Evolutionary conservation across 2,329 filamentous ascomycete genomes (phyloP).

Genomic region (Nannizziopsis barbatae): DNA sequence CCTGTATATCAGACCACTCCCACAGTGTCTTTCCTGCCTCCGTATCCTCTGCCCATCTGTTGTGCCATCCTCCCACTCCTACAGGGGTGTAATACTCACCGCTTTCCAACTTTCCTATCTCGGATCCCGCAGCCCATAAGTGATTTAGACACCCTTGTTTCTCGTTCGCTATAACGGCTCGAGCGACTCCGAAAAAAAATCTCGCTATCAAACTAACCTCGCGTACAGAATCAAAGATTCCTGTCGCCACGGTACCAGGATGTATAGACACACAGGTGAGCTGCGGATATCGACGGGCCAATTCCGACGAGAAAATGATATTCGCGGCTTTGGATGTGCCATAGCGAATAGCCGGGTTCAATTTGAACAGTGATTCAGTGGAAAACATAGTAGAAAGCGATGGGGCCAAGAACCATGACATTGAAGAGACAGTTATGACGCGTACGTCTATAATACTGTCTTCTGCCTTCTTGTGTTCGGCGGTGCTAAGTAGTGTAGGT

Average conservation of each 20-base stretch:
- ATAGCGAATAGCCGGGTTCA: conserved; percentile 39
- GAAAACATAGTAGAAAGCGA: conserved; percentile 29
- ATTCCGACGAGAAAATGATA: conserved; percentile 37
- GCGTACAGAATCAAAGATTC: conserved; percentile 28
- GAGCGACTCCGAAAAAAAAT: conserved; percentile 14
- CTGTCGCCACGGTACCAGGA: conserved; percentile 38
- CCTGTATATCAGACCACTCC: conserved; percentile 35
- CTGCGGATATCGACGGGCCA: conserved; percentile 33
- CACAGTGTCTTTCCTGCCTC: conserved; percentile 29
- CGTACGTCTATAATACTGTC: conserved; percentile 22
- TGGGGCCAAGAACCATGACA: conserved; percentile 28
- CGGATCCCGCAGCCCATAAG: conserved; percentile 31
- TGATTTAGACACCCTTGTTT: conserved; percentile 32
- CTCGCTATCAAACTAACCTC: conserved; percentile 19
- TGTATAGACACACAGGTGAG: conserved; percentile 40
- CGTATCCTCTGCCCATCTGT: conserved; percentile 23
- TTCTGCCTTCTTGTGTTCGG: conserved; percentile 15
- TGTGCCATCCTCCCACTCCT: conserved; percentile 25
- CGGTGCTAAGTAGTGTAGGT: conserved; percentile 31
- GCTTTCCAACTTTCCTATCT: conserved; percentile 25
- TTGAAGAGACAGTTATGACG: conserved; percentile 31
- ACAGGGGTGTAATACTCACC: conserved; percentile 36
- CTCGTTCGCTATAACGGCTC: conserved; percentile 24
- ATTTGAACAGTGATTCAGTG: conserved; percentile 24
- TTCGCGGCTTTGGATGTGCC: conserved; percentile 43